A percentile compares a stretch with the other conserved stretches of the same genome.
Evolutionary conservation across 768 basidiomycete species (phyloP).

Genomic region (Epithele typhae): DNA sequence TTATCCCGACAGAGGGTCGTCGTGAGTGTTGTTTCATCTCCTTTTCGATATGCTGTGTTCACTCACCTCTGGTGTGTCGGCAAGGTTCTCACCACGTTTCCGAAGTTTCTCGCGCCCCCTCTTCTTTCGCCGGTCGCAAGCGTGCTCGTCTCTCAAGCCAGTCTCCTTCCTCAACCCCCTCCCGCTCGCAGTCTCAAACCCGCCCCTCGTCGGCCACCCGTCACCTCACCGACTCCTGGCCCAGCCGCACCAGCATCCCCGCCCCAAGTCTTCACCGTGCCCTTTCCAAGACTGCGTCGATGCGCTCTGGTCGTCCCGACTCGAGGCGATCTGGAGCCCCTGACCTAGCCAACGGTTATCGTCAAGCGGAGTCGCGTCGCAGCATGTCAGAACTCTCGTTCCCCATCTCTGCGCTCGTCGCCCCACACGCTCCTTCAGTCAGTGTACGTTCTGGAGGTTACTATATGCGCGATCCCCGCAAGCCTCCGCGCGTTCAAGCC

Average conservation of each 20-base stretch:
- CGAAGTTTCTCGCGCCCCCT: slow-evolving; percentile 55
- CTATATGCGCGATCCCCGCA: slow-evolving; percentile 79
- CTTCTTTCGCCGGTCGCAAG: slow-evolving; percentile 63
- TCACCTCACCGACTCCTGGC: slow-evolving; percentile 27
- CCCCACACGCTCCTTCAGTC: slow-evolving; percentile 75
- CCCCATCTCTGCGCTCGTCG: slow-evolving; percentile 72
- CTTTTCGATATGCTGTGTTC: background rate
- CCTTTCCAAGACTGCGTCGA: slow-evolving; percentile 10
- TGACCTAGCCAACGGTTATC: background rate
- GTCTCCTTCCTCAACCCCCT: slow-evolving; percentile 30
- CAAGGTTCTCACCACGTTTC: slow-evolving; percentile 25
- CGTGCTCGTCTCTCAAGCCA: slow-evolving; percentile 52
- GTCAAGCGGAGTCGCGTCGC: slow-evolving; percentile 34
- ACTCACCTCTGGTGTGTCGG: too few relatives aligned
- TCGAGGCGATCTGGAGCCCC: background rate
- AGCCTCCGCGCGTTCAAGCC: slow-evolving; percentile 50
- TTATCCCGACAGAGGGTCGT: slow-evolving; percentile 48
- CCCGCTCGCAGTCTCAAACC: slow-evolving; percentile 29
- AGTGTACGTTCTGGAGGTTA: slow-evolving; percentile 48
- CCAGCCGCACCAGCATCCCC: slow-evolving; percentile 6
- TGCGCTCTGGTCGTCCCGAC: slow-evolving; percentile 8
- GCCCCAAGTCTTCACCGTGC: slow-evolving; percentile 7
- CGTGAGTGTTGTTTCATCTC: slow-evolving; percentile 40
- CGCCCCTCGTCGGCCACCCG: slow-evolving; percentile 36
- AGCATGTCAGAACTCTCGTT: slow-evolving; percentile 69